phyloP scores from a whole-genome alignment of 2,329 filamentous ascomycete genomes.

The Metarhizium rileyi region DNA sequence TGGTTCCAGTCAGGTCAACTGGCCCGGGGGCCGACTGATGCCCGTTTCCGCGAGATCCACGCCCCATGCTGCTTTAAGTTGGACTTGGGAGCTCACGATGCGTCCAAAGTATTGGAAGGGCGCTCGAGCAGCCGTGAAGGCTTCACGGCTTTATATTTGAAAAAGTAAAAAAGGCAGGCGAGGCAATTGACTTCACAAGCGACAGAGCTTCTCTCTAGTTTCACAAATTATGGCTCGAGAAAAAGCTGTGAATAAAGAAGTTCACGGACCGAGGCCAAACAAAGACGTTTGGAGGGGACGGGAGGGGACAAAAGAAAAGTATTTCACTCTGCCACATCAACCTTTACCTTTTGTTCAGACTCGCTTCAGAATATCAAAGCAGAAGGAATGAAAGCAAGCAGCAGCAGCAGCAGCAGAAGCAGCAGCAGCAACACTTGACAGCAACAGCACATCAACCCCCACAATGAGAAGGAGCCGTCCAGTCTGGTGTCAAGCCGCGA shows the following conservation, averaged over 20 bases:
- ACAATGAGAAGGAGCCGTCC: neutral
- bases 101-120: neutral
- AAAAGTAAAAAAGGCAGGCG: neutral
- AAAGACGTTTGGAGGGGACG: neutral
- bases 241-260: neutral
- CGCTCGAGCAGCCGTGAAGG: neutral
- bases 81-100: constrained; percentile 1
- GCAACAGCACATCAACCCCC: neutral
- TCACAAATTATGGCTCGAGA: neutral
- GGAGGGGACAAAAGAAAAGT: neutral
- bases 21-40: constrained; percentile 30
- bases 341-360: constrained; percentile 7
- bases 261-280: neutral
- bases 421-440: neutral
- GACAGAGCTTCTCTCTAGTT: neutral
- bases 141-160: neutral
- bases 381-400: neutral
- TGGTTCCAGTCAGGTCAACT: constrained; percentile 40
- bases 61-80: constrained; percentile 23
- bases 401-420: neutral
- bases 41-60: constrained; percentile 25
- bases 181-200: neutral
- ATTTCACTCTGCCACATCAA: neutral
- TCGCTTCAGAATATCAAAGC: constrained; percentile 1
- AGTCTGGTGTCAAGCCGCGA: neutral